Evolutionary conservation across 805 yeast species (phyloP).

Genomic region (Candida montana): DNA sequence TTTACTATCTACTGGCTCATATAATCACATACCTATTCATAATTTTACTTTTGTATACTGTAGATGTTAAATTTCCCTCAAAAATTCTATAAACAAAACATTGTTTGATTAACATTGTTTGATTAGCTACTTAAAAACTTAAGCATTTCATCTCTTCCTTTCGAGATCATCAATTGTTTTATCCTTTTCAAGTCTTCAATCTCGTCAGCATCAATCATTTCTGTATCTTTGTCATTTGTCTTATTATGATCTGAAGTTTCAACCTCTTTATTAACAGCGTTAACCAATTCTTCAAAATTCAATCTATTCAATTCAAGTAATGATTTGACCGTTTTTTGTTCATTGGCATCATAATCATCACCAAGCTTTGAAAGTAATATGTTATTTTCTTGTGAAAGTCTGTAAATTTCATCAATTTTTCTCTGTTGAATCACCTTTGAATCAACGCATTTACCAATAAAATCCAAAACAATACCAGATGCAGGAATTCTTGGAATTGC

Average conservation of each 20-base stretch:
- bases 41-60: too few species aligned
- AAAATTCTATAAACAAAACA: too few species aligned
- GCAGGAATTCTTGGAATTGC: conserved; percentile 65
- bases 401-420: conserved; percentile 30
- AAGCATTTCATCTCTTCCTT: conserved; percentile 64
- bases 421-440: conserved; percentile 27
- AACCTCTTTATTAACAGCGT: conserved; percentile 30
- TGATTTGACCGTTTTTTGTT: conserved; percentile 30
- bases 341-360: conserved; percentile 20
- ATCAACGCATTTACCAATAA: conserved; percentile 47
- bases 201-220: conserved; percentile 31
- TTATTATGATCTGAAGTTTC: conserved; percentile 14
- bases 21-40: too few species aligned
- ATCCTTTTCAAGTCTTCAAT: conserved; percentile 47
- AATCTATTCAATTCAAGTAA: conserved; percentile 29
- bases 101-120: too few species aligned
- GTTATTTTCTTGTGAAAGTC: conserved; percentile 32
- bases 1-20: too few species aligned
- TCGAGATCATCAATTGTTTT: conserved; percentile 55
- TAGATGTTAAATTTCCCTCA: too few species aligned
- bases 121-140: conserved; percentile 38
- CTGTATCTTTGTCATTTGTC: conserved; percentile 11
- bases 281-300: conserved; percentile 45
- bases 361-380: conserved; percentile 29
- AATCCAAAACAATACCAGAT: conserved; percentile 62